Evolutionary conservation across 2,329 filamentous ascomycete genomes (phyloP).

Genomic region (Monosporascus sp.): DNA sequence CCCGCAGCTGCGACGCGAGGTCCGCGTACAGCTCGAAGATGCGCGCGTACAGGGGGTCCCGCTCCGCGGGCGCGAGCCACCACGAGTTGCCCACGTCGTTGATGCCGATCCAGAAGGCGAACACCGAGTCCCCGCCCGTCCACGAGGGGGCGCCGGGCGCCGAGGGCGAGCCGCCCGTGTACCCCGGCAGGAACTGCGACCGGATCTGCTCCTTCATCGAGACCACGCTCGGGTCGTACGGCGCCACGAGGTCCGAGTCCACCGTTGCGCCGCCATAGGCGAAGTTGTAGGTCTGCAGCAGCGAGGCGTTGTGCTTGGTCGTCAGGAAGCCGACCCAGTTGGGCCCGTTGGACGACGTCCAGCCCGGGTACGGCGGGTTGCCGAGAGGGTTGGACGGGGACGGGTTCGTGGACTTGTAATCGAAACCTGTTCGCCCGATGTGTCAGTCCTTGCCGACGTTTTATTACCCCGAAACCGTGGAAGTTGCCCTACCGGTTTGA

Average conservation of each 20-base stretch:
- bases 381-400: conserved; percentile 53
- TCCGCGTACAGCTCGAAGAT: conserved; percentile 39
- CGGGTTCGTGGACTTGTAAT: conserved; percentile 46
- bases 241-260: conserved; percentile 45
- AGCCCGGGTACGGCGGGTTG: conserved; percentile 53
- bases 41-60: conserved; percentile 28
- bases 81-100: conserved; percentile 51
- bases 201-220: conserved; percentile 47
- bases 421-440: conserved; percentile 38
- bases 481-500: conserved; percentile 19
- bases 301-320: conserved; percentile 40
- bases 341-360: conserved; percentile 42
- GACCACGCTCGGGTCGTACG: conserved; percentile 42
- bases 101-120: conserved; percentile 49
- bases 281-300: conserved; percentile 47
- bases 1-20: conserved; percentile 42
- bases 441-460: background rate
- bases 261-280: conserved; percentile 51
- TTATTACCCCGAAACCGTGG: no score
- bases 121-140: conserved; percentile 34
- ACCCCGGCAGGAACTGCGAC: conserved; percentile 35
- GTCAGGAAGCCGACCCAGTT: conserved; percentile 50
- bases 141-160: conserved; percentile 34
- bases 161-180: conserved; percentile 26
- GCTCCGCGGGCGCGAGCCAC: conserved; percentile 25